Evolutionary conservation across 1,139 yeast species (phyloP).

Genomic region (Schizosaccharomyces versatilis): DNA sequence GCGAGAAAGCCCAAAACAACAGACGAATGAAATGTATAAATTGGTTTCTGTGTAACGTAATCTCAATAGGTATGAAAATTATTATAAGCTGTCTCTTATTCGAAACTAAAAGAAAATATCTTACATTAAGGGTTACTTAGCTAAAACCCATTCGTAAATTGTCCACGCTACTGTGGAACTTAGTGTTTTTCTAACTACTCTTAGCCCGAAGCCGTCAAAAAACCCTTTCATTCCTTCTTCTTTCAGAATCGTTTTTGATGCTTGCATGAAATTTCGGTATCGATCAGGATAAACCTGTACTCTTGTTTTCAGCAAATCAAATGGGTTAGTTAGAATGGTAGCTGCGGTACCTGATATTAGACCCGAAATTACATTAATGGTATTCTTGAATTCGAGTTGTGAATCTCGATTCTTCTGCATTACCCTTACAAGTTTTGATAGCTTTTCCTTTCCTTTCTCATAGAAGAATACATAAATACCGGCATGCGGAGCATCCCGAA

Average conservation of each 20-base stretch:
- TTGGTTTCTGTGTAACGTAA: too few relatives aligned
- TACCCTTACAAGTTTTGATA: conserved; percentile 11
- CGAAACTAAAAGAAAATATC: too few relatives aligned
- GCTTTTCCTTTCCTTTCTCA: conserved; percentile 10
- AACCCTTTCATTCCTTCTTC: conserved; percentile 35
- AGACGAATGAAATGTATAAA: too few relatives aligned
- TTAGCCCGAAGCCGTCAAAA: conserved; percentile 62
- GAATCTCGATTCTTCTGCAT: not conserved
- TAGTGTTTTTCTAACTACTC: conserved; percentile 66
- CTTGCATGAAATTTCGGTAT: conserved; percentile 19
- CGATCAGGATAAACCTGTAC: conserved; percentile 35
- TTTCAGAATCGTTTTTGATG: conserved; percentile 24
- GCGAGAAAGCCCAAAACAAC: too few relatives aligned
- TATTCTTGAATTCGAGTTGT: not conserved
- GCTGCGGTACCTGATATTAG: conserved; percentile 55
- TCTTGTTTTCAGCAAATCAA: conserved; percentile 81
- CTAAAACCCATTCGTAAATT: conserved; percentile 8
- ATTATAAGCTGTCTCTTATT: too few relatives aligned
- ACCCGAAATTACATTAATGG: conserved; percentile 48
- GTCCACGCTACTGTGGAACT: conserved; percentile 89
- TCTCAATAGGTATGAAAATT: too few relatives aligned
- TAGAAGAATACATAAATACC: conserved; percentile 52
- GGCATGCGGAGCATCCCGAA: conserved; percentile 90
- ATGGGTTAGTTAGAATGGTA: conserved; percentile 78
- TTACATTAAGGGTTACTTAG: not conserved